Evolutionary conservation across 1,284 basidiomycete genomes (phyloP), one percentile per base, ranked within the genome.

Genomic region (Ganoderma leucocontextum): DNA sequence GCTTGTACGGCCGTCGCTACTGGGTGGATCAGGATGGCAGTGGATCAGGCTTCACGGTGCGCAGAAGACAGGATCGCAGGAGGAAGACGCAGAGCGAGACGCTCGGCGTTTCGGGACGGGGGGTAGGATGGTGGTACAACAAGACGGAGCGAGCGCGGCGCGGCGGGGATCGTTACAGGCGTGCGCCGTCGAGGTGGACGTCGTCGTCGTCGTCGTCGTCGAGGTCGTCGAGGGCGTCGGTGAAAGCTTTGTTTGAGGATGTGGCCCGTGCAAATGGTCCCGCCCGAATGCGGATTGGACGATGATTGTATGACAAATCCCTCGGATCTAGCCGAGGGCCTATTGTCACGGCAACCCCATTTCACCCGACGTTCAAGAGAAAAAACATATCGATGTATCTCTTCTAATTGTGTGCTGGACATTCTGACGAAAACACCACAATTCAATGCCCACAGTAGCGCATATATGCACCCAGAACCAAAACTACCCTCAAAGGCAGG

Each of bases 261-360:
- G 64, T 47, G 60, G 62, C 61, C 49, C 59, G 60, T 65, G 66
- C 70, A 69, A 67, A 66, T 67, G 70, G 65, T 66, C 62, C 67
- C 63, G 62, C 33, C 62, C 66, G 17, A 17, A 22, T 59, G 35
- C 38, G 38, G 57, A 39, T 59, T 59, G 60, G 53, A 55, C 47
- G 62, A 66, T 66, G 64, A 55, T 55, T 55, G 68, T 64, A 42
- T 68, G 67, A 66, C 70, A 63, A 71, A 71, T 63, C 62, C 42
- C 68, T 69, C 71, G 71, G 71, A 70, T 70, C 69, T 72, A 67
- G 41, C 71, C 71, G 71, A 70, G n/a, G 49, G 38, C 63, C 63
- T 68, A 72, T 72, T 72, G 71, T 72, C 71, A 72, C 71, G 71
- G 71, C 71, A 72, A 72, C 47, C 47, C 47, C 47, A 49, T 49